Conservation (phyloP, 208 protist species). For the Acanthamoeba pearcei region DNA sequence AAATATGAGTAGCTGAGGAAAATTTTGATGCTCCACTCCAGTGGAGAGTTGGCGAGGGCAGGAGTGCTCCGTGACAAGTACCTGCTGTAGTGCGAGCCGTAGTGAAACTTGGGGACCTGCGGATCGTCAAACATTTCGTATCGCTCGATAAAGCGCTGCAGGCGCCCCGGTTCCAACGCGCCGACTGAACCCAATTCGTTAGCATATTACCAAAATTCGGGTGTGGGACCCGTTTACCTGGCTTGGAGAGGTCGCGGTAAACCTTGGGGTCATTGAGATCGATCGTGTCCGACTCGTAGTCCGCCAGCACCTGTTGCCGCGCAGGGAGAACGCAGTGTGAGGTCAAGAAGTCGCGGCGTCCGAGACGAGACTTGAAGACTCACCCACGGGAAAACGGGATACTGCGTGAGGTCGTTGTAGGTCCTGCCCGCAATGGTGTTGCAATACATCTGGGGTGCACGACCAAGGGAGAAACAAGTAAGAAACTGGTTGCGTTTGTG, state of each 20-base stretch:
- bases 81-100: conserved; percentile 97
- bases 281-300: conserved; percentile 95
- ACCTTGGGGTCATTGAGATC: conserved; percentile 92
- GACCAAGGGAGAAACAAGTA: conserved; percentile 87
- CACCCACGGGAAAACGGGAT: conserved; percentile 99
- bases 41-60: neutral
- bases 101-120: conserved; percentile 89
- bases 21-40: neutral
- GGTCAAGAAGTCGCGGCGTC: conserved; percentile 66
- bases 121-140: conserved; percentile 76
- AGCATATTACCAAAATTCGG: conserved; percentile 80
- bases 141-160: conserved; percentile 41
- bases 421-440: conserved; percentile 97
- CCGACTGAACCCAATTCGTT: conserved; percentile 80
- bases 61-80: conserved; percentile 80
- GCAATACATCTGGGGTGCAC: conserved; percentile 94
- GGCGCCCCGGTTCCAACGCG: neutral
- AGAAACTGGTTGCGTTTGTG: conserved; percentile 88
- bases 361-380: conserved; percentile 77
- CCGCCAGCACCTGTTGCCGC: conserved; percentile 87
- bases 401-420: conserved; percentile 97
- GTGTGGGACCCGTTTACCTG: conserved; percentile 89
- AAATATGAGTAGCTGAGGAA: neutral
- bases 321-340: conserved; percentile 81
- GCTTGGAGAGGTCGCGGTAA: conserved; percentile 97